Evolutionary conservation across 257 asterid species (phyloP), one percentile per base, ranked within the genome.

Genomic region (Ajuga chamaepitys): DNA sequence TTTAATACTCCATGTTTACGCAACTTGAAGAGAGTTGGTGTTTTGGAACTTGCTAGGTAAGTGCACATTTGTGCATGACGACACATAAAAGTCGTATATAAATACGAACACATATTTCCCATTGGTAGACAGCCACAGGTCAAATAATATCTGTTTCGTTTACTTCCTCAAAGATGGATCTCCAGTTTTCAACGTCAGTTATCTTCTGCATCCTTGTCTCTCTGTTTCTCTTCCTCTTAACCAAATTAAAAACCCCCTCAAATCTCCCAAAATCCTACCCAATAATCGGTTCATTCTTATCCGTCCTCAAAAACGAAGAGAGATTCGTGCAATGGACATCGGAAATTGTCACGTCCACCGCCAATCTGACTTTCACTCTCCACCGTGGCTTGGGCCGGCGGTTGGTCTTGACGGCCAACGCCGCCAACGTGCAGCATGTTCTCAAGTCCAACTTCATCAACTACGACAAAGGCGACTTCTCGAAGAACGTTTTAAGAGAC

Each of bases 221-320:
- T 1, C 58, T 76, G 1, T 16, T 64, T 18, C 34, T 77, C 20
- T 30, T 74, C 62, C n/a, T 77, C 72, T 34, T 74, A 37, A 8
- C 48, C 75, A 62, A 32, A 26, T 11, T 48, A 16, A 17, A 28
- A 40, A 3, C 45, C 55, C 14, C 24, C 2, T 62, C 73, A 1
- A 1, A 67, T 9, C 66, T 67, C 16, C 83, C 83, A 13, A 78
- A 53, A 72, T 73, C 83, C 6, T 78, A 81, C 72, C 83, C 86
- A 1, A 20, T 81, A 0, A 3, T 81, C 4, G 86, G 86, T 2
- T 78, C 80, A 0, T 53, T 42, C 66, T 67, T 76, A 32, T 2
- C 76, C 0, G 16, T 81, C 32, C 0, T 52, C 6, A 37, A 53
- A 26, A 81, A 72, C 73, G 21, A n/a, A 3, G 32, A 70, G 0